phyloP scores from a whole-genome alignment of 352 stramenopile species.

The Peronospora farinosa region DNA sequence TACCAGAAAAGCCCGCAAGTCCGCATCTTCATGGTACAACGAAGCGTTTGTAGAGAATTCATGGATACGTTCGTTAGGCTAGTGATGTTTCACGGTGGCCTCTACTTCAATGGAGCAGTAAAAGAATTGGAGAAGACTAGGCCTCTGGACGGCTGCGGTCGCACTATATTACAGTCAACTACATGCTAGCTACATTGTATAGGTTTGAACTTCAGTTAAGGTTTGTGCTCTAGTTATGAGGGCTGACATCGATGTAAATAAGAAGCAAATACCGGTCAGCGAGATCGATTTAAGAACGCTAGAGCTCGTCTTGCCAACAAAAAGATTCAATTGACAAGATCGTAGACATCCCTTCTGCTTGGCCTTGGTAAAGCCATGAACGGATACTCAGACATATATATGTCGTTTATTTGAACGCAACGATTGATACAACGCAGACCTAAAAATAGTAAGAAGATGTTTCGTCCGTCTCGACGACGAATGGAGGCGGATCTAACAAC shows the following conservation, averaged over 20 bases:
- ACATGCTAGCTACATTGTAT: neutral
- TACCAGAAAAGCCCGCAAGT: conserved; percentile 30
- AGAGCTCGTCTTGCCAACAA: no score
- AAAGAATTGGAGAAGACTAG: neutral
- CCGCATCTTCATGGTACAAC: conserved; percentile 30
- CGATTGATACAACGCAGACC: no score
- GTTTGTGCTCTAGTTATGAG: neutral
- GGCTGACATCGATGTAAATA: neutral
- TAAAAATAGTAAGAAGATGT: no score
- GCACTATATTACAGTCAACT: neutral
- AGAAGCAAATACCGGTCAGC: neutral
- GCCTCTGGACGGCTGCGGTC: neutral
- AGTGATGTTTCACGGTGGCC: neutral
- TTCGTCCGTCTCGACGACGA: no score
- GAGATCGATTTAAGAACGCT: neutral
- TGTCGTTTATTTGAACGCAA: no score
- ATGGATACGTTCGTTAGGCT: conserved; percentile 3
- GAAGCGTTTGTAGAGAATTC: conserved; percentile 10
- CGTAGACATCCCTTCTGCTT: neutral
- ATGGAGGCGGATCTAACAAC: no score
- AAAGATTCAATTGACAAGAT: no score
- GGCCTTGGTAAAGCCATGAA: neutral
- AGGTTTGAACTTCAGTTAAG: neutral
- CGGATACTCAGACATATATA: no score
- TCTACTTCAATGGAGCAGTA: neutral